Percentiles rank a stretch among this genome's conserved stretches.
Evolutionary conservation across 1,284 basidiomycete species (phyloP).

Genomic region (Leucoagaricus sp.): DNA sequence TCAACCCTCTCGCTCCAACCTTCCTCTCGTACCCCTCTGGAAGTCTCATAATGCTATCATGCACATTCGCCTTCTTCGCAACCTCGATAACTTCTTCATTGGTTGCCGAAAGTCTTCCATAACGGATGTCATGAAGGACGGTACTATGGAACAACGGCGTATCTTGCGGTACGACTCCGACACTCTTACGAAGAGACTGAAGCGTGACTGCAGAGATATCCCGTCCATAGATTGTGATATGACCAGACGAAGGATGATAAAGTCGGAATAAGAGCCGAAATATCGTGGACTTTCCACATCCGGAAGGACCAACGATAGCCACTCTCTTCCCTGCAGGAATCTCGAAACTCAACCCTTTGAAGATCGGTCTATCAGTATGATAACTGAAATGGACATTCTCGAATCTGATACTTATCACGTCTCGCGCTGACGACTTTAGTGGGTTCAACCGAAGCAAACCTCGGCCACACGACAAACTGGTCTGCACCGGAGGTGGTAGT

Average conservation of each 20-base stretch:
- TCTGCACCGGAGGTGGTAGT: too few species aligned
- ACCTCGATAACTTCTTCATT: slow-evolving; percentile 89
- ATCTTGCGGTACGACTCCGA: slow-evolving; percentile 98
- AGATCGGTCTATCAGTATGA: slow-evolving; percentile 89
- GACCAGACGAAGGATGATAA: slow-evolving; percentile 84
- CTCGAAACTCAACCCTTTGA: slow-evolving; percentile 86
- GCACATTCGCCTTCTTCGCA: slow-evolving; percentile 85
- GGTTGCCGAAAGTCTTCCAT: slow-evolving; percentile 86
- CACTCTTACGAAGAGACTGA: slow-evolving; percentile 69
- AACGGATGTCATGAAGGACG: slow-evolving; percentile 93
- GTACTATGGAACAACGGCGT: slow-evolving; percentile 97
- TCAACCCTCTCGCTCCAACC: slow-evolving; percentile 94
- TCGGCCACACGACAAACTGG: too few species aligned
- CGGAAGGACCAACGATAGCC: slow-evolving; percentile 95
- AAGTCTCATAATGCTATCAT: slow-evolving; percentile 76
- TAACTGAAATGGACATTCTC: slow-evolving; percentile 94
- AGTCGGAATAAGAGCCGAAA: slow-evolving; percentile 94
- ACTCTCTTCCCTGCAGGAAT: slow-evolving; percentile 96
- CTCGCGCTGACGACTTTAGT: too few species aligned
- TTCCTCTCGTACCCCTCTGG: slow-evolving; percentile 89
- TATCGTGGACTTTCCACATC: slow-evolving; percentile 97
- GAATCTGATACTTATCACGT: too few species aligned
- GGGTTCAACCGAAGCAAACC: too few species aligned
- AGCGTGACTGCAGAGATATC: slow-evolving; percentile 79
- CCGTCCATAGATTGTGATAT: slow-evolving; percentile 87